These are phyloP conservation scores for Phytophthora fragariaefolia DNA, from an alignment of 352 stramenopile genomes.

Conservation along the genomic window DNA sequence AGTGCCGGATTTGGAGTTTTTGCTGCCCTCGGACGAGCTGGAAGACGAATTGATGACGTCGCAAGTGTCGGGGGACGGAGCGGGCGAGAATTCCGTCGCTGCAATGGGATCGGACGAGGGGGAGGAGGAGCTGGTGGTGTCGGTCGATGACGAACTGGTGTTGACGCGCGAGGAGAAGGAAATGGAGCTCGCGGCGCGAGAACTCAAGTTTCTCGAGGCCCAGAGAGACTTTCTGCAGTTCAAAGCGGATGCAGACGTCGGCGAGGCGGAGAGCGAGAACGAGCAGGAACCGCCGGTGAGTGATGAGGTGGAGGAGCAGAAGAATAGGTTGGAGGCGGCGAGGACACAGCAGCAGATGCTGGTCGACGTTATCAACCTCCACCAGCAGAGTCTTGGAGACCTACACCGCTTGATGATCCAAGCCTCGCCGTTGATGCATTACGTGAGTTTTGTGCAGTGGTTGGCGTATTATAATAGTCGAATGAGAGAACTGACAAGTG, in stretches of 20 bases:
- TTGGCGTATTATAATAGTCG: neutral
- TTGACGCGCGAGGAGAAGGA: slow-evolving; percentile 19
- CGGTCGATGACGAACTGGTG: neutral
- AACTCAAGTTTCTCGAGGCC: slow-evolving; percentile 64
- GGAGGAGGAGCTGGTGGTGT: neutral
- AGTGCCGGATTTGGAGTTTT: slow-evolving; percentile 34
- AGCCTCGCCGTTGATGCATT: slow-evolving; percentile 55
- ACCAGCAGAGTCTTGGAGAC: slow-evolving; percentile 52
- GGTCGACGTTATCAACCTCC: slow-evolving; percentile 38
- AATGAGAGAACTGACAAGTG: slow-evolving; percentile 6
- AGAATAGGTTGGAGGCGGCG: slow-evolving; percentile 33
- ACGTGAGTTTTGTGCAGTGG: slow-evolving; percentile 42
- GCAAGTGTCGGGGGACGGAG: slow-evolving; percentile 9
- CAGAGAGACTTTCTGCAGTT: slow-evolving; percentile 65
- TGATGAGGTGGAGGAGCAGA: slow-evolving; percentile 33
- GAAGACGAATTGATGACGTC: slow-evolving; percentile 23
- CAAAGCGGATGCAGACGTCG: slow-evolving; percentile 32
- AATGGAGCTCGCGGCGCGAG: slow-evolving; percentile 46
- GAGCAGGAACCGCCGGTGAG: slow-evolving; percentile 12
- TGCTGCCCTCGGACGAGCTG: slow-evolving; percentile 26
- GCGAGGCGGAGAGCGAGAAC: neutral
- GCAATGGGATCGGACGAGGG: slow-evolving; percentile 11
- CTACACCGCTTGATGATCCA: slow-evolving; percentile 49
- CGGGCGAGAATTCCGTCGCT: neutral
- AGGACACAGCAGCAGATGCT: slow-evolving; percentile 43